These are phyloP conservation scores for Podospora appendiculata DNA, from an alignment of 495 filamentous ascomycete species.

Conservation along the genomic window DNA sequence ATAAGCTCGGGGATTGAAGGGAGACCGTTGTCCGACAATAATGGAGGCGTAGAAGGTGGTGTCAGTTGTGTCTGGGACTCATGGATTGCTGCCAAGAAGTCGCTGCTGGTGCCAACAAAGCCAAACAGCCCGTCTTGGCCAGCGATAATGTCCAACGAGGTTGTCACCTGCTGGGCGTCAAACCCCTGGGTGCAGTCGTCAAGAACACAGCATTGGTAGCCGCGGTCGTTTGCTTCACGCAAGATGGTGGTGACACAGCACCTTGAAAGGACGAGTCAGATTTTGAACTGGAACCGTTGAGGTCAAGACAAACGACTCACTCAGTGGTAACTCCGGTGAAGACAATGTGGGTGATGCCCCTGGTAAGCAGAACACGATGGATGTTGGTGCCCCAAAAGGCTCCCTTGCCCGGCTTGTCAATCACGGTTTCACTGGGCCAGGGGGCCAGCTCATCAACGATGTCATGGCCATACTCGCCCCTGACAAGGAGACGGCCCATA, in stretches of 20 bases:
- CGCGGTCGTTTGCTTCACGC: constrained; percentile 65
- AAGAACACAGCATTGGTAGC: constrained; percentile 58
- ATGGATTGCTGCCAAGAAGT: constrained; percentile 25
- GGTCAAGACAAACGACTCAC: constrained; percentile 11
- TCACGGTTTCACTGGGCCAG: constrained; percentile 49
- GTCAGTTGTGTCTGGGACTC: constrained; percentile 18
- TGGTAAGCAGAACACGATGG: constrained; percentile 50
- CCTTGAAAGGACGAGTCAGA: constrained; percentile 42
- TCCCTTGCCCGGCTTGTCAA: constrained; percentile 62
- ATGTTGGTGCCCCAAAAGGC: constrained; percentile 60
- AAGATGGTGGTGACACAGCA: constrained; percentile 62
- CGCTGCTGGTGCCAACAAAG: constrained; percentile 32
- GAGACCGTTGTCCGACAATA: constrained; percentile 14
- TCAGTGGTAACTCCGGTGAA: constrained; percentile 48
- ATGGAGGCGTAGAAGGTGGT: constrained; percentile 23
- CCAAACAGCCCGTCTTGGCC: constrained; percentile 38
- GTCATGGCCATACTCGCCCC: constrained; percentile 57
- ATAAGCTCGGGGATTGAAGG: constrained; percentile 29
- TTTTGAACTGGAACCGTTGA: neutral
- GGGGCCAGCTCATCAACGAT: constrained; percentile 54
- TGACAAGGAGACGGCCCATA: constrained; percentile 52
- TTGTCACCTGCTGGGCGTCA: constrained; percentile 26
- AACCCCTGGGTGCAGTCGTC: constrained; percentile 32
- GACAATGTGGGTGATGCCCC: constrained; percentile 59
- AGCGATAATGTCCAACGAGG: constrained; percentile 27